Evolutionary conservation across 768 basidiomycete species (phyloP), one percentile per base, ranked within the genome.

Genomic region (Podaxis pistillaris): DNA sequence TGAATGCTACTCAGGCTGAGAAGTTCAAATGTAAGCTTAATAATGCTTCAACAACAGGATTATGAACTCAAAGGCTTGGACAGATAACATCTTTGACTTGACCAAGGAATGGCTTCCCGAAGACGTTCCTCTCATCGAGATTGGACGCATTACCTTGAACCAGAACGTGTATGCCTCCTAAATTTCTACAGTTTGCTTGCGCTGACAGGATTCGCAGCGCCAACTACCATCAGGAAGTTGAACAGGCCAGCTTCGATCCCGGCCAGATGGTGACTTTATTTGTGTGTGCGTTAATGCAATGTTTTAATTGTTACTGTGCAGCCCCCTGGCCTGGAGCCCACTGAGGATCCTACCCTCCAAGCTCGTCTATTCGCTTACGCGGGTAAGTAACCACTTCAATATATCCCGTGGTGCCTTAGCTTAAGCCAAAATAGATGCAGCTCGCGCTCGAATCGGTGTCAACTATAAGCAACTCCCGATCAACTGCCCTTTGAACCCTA

Each of bases 291-390:
- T 12, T 50, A 12, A n/a, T 26, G 13, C 38, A 28, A 26, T 19
- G 24, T 9, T 54, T 36, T 47, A 38, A 47, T 12, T 36, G 13
- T 5, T 17, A 22, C 19, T 56, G 30, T 28, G 13, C 26, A 65
- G 64, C 66, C 65, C 38, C 60, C 63, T 62, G 78, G 78, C 15
- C 73, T 77, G 66, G 84, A 83, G 70, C 76, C 83, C 5, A 79
- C 77, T 0, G 82, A 81, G 51, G 85, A 87, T 70, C 86, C 84
- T 1, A 83, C 83, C 46, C 78, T 86, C 22, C 85, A 87, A 70
- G 77, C 79, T 17, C 81, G 85, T 37, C 72, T 86, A 57, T 86
- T 86, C 73, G 79, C 83, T 1, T 86, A 87, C 68, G 79, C 79
- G 47, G 82, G 81, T 76, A 66, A 64, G 71, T 56, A 49, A 38